Conservation (phyloP, 257 asterid genomes). For the Striga asiatica region DNA sequence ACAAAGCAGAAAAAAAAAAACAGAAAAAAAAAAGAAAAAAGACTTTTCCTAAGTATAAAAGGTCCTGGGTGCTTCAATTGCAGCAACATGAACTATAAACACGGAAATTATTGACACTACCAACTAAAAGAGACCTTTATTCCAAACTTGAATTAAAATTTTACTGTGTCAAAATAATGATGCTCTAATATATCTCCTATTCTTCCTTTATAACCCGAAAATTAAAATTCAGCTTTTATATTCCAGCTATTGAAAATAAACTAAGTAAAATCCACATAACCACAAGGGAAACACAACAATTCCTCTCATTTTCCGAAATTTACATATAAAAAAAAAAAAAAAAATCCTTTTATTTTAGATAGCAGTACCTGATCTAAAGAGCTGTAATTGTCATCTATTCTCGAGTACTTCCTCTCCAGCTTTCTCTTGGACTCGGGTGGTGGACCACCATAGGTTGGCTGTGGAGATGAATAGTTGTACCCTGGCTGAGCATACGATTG, state of each 20-base stretch:
- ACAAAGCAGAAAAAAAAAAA: neutral
- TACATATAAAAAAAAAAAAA: neutral
- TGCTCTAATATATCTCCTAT: neutral
- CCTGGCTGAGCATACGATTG: constrained; percentile 51
- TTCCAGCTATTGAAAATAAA: neutral
- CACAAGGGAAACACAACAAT: neutral
- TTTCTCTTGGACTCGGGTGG: constrained; percentile 44
- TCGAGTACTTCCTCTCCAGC: constrained; percentile 71
- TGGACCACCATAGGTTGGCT: constrained; percentile 41
- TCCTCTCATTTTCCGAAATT: no score
- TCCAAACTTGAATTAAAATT: no score
- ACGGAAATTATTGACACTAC: no score
- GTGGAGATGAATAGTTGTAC: constrained; percentile 39
- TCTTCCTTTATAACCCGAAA: neutral
- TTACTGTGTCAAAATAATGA: neutral
- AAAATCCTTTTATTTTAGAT: constrained; percentile 6
- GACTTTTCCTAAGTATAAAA: no score
- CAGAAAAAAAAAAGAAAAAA: no score
- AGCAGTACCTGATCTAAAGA: constrained; percentile 60
- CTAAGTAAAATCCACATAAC: neutral
- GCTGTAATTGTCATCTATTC: constrained; percentile 74
- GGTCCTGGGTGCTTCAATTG: no score
- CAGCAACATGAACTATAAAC: no score
- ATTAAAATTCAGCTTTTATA: neutral
- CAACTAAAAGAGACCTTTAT: no score